These are phyloP conservation scores for Cucurbita maxima DNA, from an alignment of 306 rosid species.

Conservation along the genomic window DNA sequence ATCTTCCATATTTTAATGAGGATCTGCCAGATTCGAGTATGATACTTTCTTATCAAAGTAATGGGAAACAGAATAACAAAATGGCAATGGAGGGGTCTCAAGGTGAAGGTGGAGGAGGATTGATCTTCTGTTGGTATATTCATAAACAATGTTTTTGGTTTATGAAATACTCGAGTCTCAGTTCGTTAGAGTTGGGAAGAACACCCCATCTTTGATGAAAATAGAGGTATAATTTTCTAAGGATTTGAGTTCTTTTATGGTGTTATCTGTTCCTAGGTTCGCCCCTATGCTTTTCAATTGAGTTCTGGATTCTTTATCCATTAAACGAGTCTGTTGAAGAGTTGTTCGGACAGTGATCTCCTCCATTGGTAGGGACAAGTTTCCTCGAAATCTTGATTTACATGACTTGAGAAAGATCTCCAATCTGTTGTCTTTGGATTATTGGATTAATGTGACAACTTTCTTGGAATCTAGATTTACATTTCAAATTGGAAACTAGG, in stretches of 20 bases:
- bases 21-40: neutral
- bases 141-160: neutral
- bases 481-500: neutral
- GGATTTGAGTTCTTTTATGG: neutral
- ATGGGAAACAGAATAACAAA: neutral
- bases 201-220: neutral
- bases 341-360: neutral
- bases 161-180: neutral
- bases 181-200: neutral
- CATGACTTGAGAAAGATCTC: too few relatives aligned
- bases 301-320: neutral
- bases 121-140: neutral
- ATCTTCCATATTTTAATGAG: neutral
- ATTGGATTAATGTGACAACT: neutral
- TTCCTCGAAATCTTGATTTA: neutral
- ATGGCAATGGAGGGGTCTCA: neutral
- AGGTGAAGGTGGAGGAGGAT: neutral
- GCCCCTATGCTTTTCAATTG: neutral
- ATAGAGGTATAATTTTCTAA: neutral
- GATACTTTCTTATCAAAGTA: neutral
- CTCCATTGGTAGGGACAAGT: neutral
- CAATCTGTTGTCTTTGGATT: neutral
- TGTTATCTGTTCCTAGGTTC: neutral
- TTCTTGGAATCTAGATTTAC: neutral
- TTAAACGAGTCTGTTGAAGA: neutral